Percentiles rank a stretch among this genome's conserved stretches.
Evolutionary conservation across 192 early-diverging fungal genomes (phyloP).

Genomic region (Coemansia sp.): DNA sequence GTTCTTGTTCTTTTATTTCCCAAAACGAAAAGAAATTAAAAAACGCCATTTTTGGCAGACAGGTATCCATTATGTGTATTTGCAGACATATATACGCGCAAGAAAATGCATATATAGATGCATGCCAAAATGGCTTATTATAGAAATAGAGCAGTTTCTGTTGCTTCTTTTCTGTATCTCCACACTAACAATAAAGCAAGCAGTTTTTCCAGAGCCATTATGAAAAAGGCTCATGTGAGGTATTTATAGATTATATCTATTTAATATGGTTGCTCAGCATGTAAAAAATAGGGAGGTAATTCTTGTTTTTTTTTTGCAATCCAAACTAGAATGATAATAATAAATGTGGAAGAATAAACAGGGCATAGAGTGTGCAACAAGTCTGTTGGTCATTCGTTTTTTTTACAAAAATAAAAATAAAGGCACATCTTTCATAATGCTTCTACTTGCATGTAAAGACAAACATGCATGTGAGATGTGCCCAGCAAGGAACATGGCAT

Average conservation of each 20-base stretch:
- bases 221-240: too few relatives aligned
- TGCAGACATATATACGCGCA: neutral
- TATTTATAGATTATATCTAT: too few relatives aligned
- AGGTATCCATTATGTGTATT: neutral
- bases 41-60: slow-evolving; percentile 6
- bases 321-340: too few relatives aligned
- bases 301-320: too few relatives aligned
- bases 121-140: neutral
- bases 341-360: too few relatives aligned
- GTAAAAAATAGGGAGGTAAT: too few relatives aligned
- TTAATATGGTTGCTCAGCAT: too few relatives aligned
- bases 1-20: slow-evolving; percentile 1
- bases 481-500: slow-evolving; percentile 3
- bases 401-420: neutral
- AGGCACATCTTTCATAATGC: slow-evolving; percentile 6
- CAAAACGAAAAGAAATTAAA: slow-evolving; percentile 11
- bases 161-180: neutral
- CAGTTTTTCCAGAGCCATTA: neutral
- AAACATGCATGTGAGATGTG: slow-evolving; percentile 6
- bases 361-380: too few relatives aligned
- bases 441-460: slow-evolving; percentile 8
- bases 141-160: neutral
- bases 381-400: too few relatives aligned
- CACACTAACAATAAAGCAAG: neutral
- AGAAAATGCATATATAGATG: neutral